Evolutionary conservation across 1,284 basidiomycete species (phyloP), one percentile per base, ranked within the genome.

Genomic region (Hymenochaete sp.): DNA sequence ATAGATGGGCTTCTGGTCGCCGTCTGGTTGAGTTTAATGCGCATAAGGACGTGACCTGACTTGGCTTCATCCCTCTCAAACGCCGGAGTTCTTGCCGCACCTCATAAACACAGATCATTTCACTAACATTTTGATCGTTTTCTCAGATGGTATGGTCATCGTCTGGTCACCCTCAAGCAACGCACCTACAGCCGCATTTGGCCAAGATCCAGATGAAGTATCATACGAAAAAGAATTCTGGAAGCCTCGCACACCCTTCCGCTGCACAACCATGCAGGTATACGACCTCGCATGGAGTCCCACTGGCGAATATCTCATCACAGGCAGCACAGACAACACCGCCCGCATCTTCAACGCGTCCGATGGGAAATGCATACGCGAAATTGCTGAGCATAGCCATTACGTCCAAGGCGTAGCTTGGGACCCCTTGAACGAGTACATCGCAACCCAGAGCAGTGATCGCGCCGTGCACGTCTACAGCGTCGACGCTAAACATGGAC

Each of bases 251-350:
- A 89, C 83, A 31, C 88, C 90, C 50, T 84, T 95, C 57, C 86
- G 84, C 42, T 83, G 81, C 56, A 90, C 88, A 1, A 82, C 80
- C 10, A 91, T 92, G 75, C 93, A 98, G 62, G 91, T 98, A 9
- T 98, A 98, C 62, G 95, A 98, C 62, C 71, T 98, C 37, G 90
- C 93, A 0, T 98, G 95, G 95, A 93, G 90, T 53, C 96, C 96
- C 0, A 84, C 87, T 19, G 92, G 93, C 38, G 89, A 95, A 55
- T 93, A 89, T 53, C 76, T 99, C 49, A 78, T 98, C 42, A 85
- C 92, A 10, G 95, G 95, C 7, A 93, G 91, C 56, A 98, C 95
- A 3, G 96, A 98, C 62, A 97, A 98, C 59, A 88, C 85, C 2
- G 93, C 93, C 0, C 72, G 91, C 38, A 81, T 97, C 45, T 93